These are phyloP conservation scores for Scytalidium lignicola DNA, from an alignment of 2,329 filamentous ascomycete genomes.

Conservation along the genomic window DNA sequence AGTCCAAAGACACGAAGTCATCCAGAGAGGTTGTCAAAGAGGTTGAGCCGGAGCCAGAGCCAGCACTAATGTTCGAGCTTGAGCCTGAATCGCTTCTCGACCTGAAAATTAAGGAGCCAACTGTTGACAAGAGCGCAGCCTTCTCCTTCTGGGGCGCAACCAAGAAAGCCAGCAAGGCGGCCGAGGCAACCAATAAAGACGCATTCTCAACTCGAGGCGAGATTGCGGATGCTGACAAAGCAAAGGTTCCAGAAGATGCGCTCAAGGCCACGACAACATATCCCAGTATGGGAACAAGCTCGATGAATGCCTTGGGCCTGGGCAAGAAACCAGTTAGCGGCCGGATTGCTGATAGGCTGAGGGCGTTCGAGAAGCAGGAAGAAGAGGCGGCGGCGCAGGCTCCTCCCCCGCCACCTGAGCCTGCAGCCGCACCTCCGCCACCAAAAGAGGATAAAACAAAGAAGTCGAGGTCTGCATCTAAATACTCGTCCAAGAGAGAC, in stretches of 20 bases:
- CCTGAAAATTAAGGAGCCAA: slow-evolving; percentile 30
- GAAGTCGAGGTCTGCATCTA: slow-evolving; percentile 23
- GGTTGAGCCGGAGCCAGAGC: slow-evolving; percentile 17
- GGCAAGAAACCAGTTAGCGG: slow-evolving; percentile 44
- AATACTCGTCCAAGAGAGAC: slow-evolving; percentile 31
- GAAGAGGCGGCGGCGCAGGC: slow-evolving; percentile 23
- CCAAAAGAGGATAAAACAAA: slow-evolving; percentile 37
- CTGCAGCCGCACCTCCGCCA: slow-evolving; percentile 31
- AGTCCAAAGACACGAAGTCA: slow-evolving; percentile 19
- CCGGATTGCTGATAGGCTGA: slow-evolving; percentile 53
- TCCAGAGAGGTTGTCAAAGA: slow-evolving; percentile 15
- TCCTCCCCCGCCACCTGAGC: slow-evolving; percentile 28
- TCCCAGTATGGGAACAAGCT: slow-evolving; percentile 31
- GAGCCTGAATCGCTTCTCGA: slow-evolving; percentile 13
- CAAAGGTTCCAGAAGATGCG: slow-evolving; percentile 40
- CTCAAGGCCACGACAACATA: slow-evolving; percentile 36
- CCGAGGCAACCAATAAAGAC: slow-evolving; percentile 31
- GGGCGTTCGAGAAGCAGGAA: slow-evolving; percentile 46
- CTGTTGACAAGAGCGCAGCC: slow-evolving; percentile 26
- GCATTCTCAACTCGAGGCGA: slow-evolving; percentile 32
- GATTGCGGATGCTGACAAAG: slow-evolving; percentile 47
- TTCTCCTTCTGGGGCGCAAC: slow-evolving; percentile 55
- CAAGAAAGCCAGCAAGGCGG: slow-evolving; percentile 35
- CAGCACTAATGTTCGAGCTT: no score
- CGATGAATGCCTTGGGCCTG: slow-evolving; percentile 33